Conservation (phyloP, 2,329 filamentous ascomycete genomes). For the Keithomyces neogunnii region DNA sequence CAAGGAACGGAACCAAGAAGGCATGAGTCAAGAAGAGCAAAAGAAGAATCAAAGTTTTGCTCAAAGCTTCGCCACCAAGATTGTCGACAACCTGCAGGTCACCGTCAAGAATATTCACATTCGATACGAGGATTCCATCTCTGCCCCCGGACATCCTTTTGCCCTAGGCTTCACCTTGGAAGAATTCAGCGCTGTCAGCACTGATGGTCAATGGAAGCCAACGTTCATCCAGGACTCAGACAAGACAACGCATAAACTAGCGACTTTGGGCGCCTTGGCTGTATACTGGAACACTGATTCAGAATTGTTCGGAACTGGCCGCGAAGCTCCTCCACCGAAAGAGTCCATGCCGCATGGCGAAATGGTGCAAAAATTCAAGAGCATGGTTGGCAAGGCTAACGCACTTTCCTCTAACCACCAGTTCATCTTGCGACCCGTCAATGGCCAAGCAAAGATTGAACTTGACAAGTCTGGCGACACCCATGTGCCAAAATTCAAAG, state of each 20-base stretch:
- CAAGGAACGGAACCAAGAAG: conserved; percentile 86
- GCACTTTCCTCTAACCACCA: conserved; percentile 59
- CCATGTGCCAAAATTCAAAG: conserved; percentile 78
- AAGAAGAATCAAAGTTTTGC: conserved; percentile 98
- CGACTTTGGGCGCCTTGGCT: conserved; percentile 78
- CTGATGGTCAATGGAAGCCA: conserved; percentile 87
- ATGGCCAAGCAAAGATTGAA: conserved; percentile 87
- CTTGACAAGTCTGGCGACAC: conserved; percentile 85
- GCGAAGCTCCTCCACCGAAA: conserved; percentile 47
- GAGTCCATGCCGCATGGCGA: conserved; percentile 64
- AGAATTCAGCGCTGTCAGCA: conserved; percentile 95
- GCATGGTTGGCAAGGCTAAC: conserved; percentile 69
- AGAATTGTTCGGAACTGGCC: conserved; percentile 70
- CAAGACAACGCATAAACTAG: conserved; percentile 83
- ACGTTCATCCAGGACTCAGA: conserved; percentile 89
- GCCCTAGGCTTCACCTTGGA: conserved; percentile 86
- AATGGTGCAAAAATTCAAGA: conserved; percentile 67
- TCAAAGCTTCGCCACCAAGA: conserved; percentile 86
- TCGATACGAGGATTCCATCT: conserved; percentile 95
- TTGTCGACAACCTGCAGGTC: conserved; percentile 97
- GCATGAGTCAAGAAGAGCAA: conserved; percentile 89
- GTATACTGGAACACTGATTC: conserved; percentile 99
- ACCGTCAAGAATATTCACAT: conserved; percentile 98
- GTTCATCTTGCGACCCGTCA: conserved; percentile 93
- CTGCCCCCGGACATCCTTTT: conserved; percentile 89